Evolutionary conservation across 148 eudicot species (phyloP), one percentile per base, ranked within the genome.

Genomic region (Amaranthus hypochondriacus): DNA sequence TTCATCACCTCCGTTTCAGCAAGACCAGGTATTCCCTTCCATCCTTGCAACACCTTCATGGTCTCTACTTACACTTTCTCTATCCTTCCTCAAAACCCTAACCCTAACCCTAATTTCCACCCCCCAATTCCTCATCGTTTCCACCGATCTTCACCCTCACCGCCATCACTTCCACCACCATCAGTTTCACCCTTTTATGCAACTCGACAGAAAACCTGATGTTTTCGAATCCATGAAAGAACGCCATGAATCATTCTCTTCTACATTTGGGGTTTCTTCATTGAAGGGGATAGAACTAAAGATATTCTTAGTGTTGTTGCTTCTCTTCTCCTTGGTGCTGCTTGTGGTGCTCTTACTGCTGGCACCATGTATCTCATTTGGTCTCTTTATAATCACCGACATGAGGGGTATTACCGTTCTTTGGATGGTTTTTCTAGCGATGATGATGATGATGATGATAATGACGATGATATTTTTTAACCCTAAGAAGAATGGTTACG

Each of bases 271-370:
- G 48, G 68, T 77, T 42, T 77, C 72, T 54, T 81, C 95, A 56
- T 63, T 89, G 39, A 80, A 77, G 58, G 87, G 58, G 87, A 87
- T 9, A 83, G 90, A 10, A 78, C 89, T 12, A 79, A 72, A 73
- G 97, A 91, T 9, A 84, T 89, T 21, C 83, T 91, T 42, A 82
- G 86, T 75, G 87, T 88, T 6, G 87, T 88, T 4, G 90, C 87
- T 2, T 87, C 94, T 2, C 80, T 91, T 53, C 84, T 89, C 2
- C 84, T 91, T n/a, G 97, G 97, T 5, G 89, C 91, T 53, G 94
- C 94, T 8, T 91, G 92, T 48, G 97, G 97, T 7, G 92, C 87
- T 6, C 83, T 91, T 58, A 86, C 92, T 52, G 97, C 89, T 10
- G 90, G 84, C 5, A 81, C 85, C 6, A 80, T 91, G 83, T 89